phyloP scores from a whole-genome alignment of 75 land plant species.

The Gnetum montanum region DNA sequence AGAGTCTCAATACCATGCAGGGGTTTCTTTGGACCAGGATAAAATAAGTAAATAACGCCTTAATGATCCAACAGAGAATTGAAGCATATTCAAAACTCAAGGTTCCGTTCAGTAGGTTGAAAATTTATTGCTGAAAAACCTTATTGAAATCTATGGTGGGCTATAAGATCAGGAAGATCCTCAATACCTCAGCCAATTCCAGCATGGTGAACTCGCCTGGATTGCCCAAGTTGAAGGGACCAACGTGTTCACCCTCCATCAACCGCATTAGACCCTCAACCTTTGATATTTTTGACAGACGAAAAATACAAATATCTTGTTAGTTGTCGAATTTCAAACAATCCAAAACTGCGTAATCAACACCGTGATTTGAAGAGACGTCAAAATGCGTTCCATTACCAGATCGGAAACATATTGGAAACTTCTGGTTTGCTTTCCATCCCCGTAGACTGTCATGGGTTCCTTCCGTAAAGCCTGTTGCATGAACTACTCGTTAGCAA shows the following conservation, averaged over 20 bases:
- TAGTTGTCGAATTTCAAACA: background rate
- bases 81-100: background rate
- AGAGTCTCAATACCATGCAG: background rate
- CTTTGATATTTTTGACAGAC: constrained; percentile 15
- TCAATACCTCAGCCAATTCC: constrained; percentile 64
- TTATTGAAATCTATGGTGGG: background rate
- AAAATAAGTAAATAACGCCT: background rate
- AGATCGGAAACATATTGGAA: constrained; percentile 71
- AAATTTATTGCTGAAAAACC: background rate
- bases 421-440: constrained; percentile 72
- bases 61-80: background rate
- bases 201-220: constrained; percentile 92
- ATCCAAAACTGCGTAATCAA: background rate
- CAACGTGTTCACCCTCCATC: constrained; percentile 87
- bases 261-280: constrained; percentile 78
- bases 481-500: too few relatives aligned
- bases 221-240: constrained; percentile 86
- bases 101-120: background rate
- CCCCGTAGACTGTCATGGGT: constrained; percentile 74
- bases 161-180: too few relatives aligned
- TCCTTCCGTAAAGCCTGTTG: constrained; percentile 69
- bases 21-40: background rate
- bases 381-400: constrained; percentile 13
- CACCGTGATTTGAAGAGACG: background rate
- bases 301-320: background rate